Conservation (phyloP, 1,284 basidiomycete species). For the Moesziomyces aphidis region DNA sequence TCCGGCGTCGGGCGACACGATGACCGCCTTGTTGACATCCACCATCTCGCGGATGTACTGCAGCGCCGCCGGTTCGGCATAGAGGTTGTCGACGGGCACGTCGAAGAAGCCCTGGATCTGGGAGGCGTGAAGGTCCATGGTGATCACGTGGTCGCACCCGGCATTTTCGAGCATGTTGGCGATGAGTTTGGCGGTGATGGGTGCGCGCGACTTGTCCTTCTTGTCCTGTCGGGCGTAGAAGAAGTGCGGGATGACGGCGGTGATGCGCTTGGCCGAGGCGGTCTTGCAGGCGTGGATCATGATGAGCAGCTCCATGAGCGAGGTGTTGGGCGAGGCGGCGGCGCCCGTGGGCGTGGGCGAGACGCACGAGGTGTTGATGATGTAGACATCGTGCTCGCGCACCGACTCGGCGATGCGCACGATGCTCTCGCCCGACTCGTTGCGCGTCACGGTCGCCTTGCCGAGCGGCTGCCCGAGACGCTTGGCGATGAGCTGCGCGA, state of each 20-base stretch:
- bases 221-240: conserved; percentile 79
- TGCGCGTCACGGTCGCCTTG: conserved; percentile 80
- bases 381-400: conserved; percentile 98
- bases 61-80: conserved; percentile 96
- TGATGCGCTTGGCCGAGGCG: conserved; percentile 89
- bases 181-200: conserved; percentile 97
- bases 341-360: conserved; percentile 68
- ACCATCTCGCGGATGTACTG: conserved; percentile 94
- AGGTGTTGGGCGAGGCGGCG: conserved; percentile 71
- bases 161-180: conserved; percentile 99
- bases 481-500: conserved; percentile 92
- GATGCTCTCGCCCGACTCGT: conserved; percentile 90
- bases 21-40: conserved; percentile 86
- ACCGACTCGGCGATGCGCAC: conserved; percentile 95
- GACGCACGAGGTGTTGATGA: conserved; percentile 93
- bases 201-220: conserved; percentile 98
- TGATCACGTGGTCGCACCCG: conserved; percentile 94
- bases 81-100: conserved; percentile 99
- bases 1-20: conserved; percentile 98
- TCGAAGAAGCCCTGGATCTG: conserved; percentile 92
- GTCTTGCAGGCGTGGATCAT: conserved; percentile 99
- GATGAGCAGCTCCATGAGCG: conserved; percentile 96
- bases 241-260: conserved; percentile 77
- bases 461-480: conserved; percentile 68
- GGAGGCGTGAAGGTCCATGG: conserved; percentile 67